phyloP scores from a whole-genome alignment of 371 early-diverging fungal species.

The Haplosporangium sp. region DNA sequence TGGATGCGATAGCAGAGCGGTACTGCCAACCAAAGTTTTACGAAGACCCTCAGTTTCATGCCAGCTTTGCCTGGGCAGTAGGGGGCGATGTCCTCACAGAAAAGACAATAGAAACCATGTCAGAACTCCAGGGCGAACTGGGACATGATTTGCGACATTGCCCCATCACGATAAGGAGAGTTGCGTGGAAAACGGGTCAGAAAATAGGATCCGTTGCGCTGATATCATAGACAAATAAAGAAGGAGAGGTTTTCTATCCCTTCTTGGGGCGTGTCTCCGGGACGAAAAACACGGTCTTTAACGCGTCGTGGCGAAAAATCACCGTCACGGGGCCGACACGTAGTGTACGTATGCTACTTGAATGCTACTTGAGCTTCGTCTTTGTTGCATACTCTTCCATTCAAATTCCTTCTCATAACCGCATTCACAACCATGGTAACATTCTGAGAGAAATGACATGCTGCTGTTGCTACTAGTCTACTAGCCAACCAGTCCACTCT shows the following conservation, averaged over 20 bases:
- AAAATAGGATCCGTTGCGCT: slow-evolving; percentile 31
- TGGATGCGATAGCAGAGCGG: slow-evolving; percentile 35
- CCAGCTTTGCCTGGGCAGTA: slow-evolving; percentile 51
- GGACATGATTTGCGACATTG: slow-evolving; percentile 34
- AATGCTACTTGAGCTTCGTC: background rate
- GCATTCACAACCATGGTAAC: slow-evolving; percentile 18
- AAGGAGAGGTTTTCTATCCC: too few species aligned
- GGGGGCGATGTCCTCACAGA: slow-evolving; percentile 32
- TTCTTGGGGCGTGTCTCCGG: too few species aligned
- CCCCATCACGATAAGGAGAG: slow-evolving; percentile 22
- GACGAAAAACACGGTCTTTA: too few species aligned
- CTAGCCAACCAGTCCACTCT: too few species aligned
- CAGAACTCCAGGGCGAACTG: slow-evolving; percentile 23
- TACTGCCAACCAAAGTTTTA: slow-evolving; percentile 48
- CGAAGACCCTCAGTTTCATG: slow-evolving; percentile 44
- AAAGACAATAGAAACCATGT: slow-evolving; percentile 10
- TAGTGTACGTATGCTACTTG: background rate
- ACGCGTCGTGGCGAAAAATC: background rate
- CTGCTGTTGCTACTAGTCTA: too few species aligned
- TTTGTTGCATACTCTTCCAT: background rate
- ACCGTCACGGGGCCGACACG: too few species aligned
- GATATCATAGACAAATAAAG: background rate
- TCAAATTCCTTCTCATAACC: slow-evolving; percentile 4
- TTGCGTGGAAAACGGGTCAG: slow-evolving; percentile 42
- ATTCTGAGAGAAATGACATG: too few species aligned